These are phyloP conservation scores for Kluyveromyces siamensis DNA, from an alignment of 805 yeast genomes.

Conservation along the genomic window DNA sequence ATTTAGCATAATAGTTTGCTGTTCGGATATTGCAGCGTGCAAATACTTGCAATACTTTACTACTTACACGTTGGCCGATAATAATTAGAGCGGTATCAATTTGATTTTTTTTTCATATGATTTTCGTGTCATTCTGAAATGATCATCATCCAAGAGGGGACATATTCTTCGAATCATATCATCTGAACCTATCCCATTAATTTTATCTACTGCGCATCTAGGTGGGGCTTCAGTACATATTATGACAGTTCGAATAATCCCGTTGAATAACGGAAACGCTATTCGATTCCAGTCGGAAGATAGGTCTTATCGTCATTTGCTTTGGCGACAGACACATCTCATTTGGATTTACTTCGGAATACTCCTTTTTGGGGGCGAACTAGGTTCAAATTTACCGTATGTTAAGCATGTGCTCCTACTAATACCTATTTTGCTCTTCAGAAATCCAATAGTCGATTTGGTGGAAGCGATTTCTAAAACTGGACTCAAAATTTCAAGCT, in stretches of 20 bases:
- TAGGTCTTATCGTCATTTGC: neutral
- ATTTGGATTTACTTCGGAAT: neutral
- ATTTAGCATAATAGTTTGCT: neutral
- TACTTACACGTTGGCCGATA: no score
- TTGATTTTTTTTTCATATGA: neutral
- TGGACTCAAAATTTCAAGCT: slow-evolving; percentile 19
- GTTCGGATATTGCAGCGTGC: neutral
- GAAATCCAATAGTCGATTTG: slow-evolving; percentile 16
- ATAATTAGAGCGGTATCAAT: no score
- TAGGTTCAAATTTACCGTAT: neutral
- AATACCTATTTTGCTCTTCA: neutral
- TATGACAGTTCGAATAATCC: neutral
- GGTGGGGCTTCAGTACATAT: no score
- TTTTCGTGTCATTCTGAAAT: no score
- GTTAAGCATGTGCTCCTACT: neutral
- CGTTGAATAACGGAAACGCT: neutral
- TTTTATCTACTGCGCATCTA: no score
- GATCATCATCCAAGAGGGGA: no score
- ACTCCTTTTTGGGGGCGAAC: no score
- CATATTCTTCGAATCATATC: no score
- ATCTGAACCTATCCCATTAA: no score
- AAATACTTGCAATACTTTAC: neutral
- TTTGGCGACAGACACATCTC: neutral
- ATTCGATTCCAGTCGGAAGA: neutral
- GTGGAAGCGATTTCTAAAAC: slow-evolving; percentile 16